Evolutionary conservation across 148 eudicot genomes (phyloP).

Genomic region (Silene uniflora): DNA sequence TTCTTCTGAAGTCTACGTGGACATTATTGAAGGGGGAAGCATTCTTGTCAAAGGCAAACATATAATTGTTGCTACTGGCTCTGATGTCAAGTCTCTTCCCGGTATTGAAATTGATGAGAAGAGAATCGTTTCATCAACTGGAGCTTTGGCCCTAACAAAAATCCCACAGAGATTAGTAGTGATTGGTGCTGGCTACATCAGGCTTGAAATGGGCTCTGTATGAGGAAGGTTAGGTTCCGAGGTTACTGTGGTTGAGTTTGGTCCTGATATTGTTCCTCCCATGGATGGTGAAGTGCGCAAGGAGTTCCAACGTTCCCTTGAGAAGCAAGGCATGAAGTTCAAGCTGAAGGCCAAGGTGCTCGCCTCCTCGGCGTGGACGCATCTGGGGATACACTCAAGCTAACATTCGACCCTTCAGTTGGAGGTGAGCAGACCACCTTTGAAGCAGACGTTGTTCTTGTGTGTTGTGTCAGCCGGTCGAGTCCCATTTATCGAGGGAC

Average conservation of each 20-base stretch:
- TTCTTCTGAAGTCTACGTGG: constrained; percentile 80
- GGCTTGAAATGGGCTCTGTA: constrained; percentile 92
- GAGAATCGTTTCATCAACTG: constrained; percentile 75
- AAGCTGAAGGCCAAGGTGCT: constrained; percentile 91
- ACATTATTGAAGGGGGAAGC: constrained; percentile 63
- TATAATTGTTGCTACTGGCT: constrained; percentile 84
- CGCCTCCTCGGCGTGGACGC: constrained; percentile 74
- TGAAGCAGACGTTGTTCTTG: constrained; percentile 90
- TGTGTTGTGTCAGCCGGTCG: constrained; percentile 96
- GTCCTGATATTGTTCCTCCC: constrained; percentile 73
- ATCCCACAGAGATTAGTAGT: constrained; percentile 81
- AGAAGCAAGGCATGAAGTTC: constrained; percentile 94
- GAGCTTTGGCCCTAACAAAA: constrained; percentile 68
- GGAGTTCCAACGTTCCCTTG: constrained; percentile 87
- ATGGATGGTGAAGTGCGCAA: constrained; percentile 88
- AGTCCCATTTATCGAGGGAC: constrained; percentile 69
- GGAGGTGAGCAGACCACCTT: constrained; percentile 76
- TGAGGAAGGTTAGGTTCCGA: constrained; percentile 94
- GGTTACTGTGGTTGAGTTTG: constrained; percentile 94
- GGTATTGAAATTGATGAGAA: constrained; percentile 86
- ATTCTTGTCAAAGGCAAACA: constrained; percentile 77
- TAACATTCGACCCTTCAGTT: constrained; percentile 76
- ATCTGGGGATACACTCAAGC: constrained; percentile 52
- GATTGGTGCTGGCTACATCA: constrained; percentile 94
- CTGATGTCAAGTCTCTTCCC: constrained; percentile 83